A percentile compares a stretch with the other conserved stretches of the same genome.
These are phyloP conservation scores for Microbotryomycetes sp. DNA, from an alignment of 1,284 basidiomycete genomes.

Conservation along the genomic window DNA sequence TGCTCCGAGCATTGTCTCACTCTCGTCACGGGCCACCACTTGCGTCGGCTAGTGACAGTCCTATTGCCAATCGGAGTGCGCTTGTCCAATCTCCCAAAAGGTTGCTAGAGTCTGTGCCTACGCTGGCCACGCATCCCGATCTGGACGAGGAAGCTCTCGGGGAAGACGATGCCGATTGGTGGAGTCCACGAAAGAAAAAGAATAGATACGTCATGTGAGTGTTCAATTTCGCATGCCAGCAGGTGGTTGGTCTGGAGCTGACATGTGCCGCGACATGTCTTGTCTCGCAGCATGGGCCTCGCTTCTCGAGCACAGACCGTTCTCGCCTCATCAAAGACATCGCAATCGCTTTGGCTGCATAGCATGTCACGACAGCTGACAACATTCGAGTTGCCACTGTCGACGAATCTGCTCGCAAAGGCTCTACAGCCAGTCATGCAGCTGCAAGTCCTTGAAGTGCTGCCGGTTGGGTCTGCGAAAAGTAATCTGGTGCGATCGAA, in stretches of 20 bases:
- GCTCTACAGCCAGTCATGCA: slow-evolving; percentile 5
- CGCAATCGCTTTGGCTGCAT: slow-evolving; percentile 23
- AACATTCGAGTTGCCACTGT: background rate
- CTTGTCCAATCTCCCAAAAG: background rate
- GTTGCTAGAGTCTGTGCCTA: background rate
- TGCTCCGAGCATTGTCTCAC: background rate
- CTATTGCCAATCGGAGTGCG: no score
- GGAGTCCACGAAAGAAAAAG: background rate
- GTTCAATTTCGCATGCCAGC: no score
- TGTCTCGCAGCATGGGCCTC: slow-evolving; percentile 12
- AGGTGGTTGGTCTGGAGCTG: background rate
- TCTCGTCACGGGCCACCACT: no score
- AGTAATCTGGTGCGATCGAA: background rate
- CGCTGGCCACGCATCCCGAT: background rate
- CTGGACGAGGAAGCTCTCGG: background rate
- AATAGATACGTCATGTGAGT: background rate
- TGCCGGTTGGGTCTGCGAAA: background rate
- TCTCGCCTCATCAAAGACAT: slow-evolving; percentile 7
- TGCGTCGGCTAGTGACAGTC: no score
- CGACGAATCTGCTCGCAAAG: background rate
- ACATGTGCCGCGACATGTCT: no score
- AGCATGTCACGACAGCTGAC: slow-evolving; percentile 10
- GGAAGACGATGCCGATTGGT: background rate
- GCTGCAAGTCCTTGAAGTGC: background rate
- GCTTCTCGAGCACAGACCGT: slow-evolving; percentile 9